Evolutionary conservation across 371 early-diverging fungal genomes (phyloP), one percentile per base, ranked within the genome.

Genomic region (Rhizomucor miehei): DNA sequence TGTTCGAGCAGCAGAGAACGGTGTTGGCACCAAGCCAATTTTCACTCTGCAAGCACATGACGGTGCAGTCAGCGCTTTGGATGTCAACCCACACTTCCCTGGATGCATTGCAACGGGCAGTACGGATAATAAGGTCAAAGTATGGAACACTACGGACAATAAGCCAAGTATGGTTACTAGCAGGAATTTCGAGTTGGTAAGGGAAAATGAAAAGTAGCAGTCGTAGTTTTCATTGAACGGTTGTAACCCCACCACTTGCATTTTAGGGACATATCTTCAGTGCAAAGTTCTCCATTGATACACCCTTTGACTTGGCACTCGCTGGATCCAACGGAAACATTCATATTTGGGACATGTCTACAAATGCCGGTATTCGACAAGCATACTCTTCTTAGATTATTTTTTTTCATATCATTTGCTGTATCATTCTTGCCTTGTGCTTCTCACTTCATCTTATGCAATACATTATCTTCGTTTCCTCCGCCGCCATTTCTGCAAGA

Each of bases 41-140:
- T 97, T 86, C 70, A 92, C 90, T 4, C 76, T 98, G 41, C 91
- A 91, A 59, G 97, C 98, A 1, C 98, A 97, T 60, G 93, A 94
- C 61, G 85, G 84, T 56, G 87, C 96, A 10, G 91, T 92, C 3
- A 86, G 90, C 17, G 85, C 92, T 1, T 67, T 95, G 60, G 97
- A 95, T 71, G 75, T 95, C 60, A 89, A 88, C 67, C 79, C 92
- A 5, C 54, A 67, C 9, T 69, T 95, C 8, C 76, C 80, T 19
- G 90, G 90, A 1, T 84, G 89, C 45, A 65, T 98, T 44, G 89
- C 96, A 12, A 97, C 98, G 0, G 98, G 95, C n/a, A 88, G 92
- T 13, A 81, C 85, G 0, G 99, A 98, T 59, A 90, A 92, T 57
- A 66, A 67, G 10, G 87, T 93, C 75, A 98, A 97, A 77, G 75